Evolutionary conservation across 352 stramenopile species (phyloP), one percentile per base, ranked within the genome.

Genomic region (Phytophthora pistaciae): DNA sequence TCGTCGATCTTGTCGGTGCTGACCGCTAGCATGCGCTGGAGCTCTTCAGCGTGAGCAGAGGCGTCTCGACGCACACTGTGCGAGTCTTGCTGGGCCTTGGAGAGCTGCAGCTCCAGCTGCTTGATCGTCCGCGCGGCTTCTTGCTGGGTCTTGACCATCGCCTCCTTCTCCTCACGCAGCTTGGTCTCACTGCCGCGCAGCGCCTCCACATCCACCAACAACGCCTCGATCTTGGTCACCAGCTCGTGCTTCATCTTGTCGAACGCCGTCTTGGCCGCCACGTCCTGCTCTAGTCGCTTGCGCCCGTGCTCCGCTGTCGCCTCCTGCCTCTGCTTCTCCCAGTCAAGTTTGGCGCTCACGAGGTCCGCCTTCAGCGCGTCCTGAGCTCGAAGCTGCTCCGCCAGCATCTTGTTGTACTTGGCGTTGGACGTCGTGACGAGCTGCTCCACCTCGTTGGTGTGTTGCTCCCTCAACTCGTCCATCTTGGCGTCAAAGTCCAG

Each of bases 391-490:
- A 96, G 64, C 63, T 96, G 87, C 6, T 92, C 73, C 3, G 76
- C 79, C 63, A 95, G 75, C 88, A 96, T 94, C 31, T 72, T 59
- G 58, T 91, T 91, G 66, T 88, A 93, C 58, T 91, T 89, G 31
- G 82, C 71, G 54, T 95, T 95, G 9, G 77, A 84, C 42, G 74
- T 85, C 9, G 77, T 91, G 46, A 93, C 83, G 36, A 92, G 70
- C 53, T 92, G 69, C 23, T 90, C 78, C 27, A 92, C 58, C 58
- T 97, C 91, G 21, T 88, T 72, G 1, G 57, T 60, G 70, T 94
- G 81, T 56, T 90, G 75, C 54, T 60, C 31, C 36, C 42, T 61
- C 20, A 88, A 46, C 49, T 77, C 68, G 2, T 75, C 68, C 4
- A 87, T 11, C 20, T 76, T 72, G 6, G 66, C 48, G 40, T 79